These are phyloP conservation scores for Dendrothele bispora DNA, from an alignment of 768 basidiomycete genomes.

Conservation along the genomic window DNA sequence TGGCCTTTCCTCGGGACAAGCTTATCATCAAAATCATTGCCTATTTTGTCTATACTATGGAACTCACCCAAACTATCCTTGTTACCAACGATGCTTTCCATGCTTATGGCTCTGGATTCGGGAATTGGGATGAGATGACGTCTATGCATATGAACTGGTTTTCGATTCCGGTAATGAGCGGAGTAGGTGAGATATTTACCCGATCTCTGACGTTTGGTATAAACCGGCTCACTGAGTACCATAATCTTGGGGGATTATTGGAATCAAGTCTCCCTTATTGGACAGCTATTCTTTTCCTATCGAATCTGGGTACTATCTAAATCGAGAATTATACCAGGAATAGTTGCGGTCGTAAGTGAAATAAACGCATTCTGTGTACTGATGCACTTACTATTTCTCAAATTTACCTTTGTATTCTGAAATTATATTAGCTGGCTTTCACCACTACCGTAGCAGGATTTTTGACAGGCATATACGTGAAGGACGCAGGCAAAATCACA, in stretches of 20 bases:
- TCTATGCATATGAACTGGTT: neutral
- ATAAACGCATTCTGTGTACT: neutral
- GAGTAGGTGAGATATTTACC: neutral
- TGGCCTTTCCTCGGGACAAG: slow-evolving; percentile 6
- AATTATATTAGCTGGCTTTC: no score
- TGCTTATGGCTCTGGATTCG: neutral
- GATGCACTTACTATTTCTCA: neutral
- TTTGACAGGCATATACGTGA: neutral
- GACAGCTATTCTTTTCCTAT: neutral
- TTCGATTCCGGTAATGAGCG: neutral
- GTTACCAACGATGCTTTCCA: slow-evolving; percentile 4
- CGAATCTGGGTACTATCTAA: neutral
- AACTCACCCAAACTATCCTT: slow-evolving; percentile 5
- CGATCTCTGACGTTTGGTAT: neutral
- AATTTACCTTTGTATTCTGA: no score
- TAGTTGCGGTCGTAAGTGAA: neutral
- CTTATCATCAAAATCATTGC: neutral
- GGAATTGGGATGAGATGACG: neutral
- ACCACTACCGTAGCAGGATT: neutral
- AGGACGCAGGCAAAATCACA: no score
- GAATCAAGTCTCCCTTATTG: neutral
- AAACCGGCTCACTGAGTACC: neutral
- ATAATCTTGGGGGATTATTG: neutral
- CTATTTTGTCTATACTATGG: slow-evolving; percentile 3
- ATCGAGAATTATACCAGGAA: neutral